Conservation (phyloP, 2,329 filamentous ascomycete species). For the Pseudogymnoascus sp. region DNA sequence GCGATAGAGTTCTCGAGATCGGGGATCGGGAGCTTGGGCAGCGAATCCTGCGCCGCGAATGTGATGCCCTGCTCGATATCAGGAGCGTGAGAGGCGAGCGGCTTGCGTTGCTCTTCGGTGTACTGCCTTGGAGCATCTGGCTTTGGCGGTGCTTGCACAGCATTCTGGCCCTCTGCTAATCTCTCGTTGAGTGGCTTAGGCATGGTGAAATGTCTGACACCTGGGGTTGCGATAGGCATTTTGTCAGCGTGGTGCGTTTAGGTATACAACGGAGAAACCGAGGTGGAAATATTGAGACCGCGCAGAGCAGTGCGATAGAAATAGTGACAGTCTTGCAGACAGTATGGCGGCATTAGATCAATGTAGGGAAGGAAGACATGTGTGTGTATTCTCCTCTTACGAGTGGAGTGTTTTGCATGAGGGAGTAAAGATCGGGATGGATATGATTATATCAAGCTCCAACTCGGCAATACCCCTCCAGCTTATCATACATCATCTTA, state of each 20-base stretch:
- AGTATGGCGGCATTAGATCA: constrained; percentile 64
- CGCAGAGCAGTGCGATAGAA: constrained; percentile 86
- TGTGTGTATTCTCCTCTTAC: neutral
- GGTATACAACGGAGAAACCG: constrained; percentile 66
- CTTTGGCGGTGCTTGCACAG: constrained; percentile 2
- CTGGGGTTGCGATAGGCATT: constrained; percentile 51
- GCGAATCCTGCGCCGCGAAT: constrained; percentile 77
- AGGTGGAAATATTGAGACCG: constrained; percentile 73
- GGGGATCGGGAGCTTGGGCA: constrained; percentile 89
- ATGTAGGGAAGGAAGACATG: neutral
- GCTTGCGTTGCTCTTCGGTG: constrained; percentile 37
- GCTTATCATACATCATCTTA: neutral
- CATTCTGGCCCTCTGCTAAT: constrained; percentile 38
- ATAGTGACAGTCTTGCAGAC: constrained; percentile 80
- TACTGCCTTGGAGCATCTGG: constrained; percentile 22
- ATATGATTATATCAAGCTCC: constrained; percentile 1
- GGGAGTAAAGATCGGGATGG: neutral
- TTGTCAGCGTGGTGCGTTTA: constrained; percentile 43
- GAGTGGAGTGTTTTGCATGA: neutral
- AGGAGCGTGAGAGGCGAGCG: constrained; percentile 37
- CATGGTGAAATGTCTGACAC: constrained; percentile 62
- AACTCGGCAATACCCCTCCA: neutral
- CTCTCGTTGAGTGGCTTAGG: constrained; percentile 67
- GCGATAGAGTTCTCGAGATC: constrained; percentile 70
- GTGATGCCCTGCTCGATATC: constrained; percentile 62